Base-by-base conservation (phyloP, 768 basidiomycete genomes). In the Lactarius tabidus region DNA sequence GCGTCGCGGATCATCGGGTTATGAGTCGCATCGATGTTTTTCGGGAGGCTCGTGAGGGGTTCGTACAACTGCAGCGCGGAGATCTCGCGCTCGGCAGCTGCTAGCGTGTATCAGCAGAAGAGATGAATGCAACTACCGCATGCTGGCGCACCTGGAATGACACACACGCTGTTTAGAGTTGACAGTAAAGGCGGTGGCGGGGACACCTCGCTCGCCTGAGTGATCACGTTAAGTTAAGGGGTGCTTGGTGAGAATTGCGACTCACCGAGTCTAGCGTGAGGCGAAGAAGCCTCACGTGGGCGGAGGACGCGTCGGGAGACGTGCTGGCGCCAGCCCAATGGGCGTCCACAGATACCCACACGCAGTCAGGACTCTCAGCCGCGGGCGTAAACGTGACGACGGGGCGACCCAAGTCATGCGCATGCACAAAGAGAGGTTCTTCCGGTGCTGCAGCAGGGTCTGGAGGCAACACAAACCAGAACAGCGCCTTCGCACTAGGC, bases 401-500 rank as follows among this genome's bases (percentile, higher is more conserved):
- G 17, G 90, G 90, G 52, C 75, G 76, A 9, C 76, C 77, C 57
- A 91, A 80, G 71, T 88, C 82, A 31, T 84, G 73, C 28, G 76
- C 70, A 18, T 74, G 73, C 52, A 66, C 64, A 8, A 57, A 43
- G 6, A 39, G 14, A 9, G 35, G 6, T 38, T 8, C 56, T 57
- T 57, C 67, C 28, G 61, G 36, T 23, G 31, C 59, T 6, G 48
- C 28, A 1, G 41, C 43, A 18, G 62, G 62, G 18, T 56, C 57
- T 26, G 65, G 57, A 0, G 74, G 72, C 55, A 72, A 76, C 64
- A 68, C 72, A 75, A 77, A 78, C 57, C 75, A 78, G 73, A 91
- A 93, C 12, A 93, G 70, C 0, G 90, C 89, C 1, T 87, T 85
- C 3, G 85, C 83, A 23, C 91, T 93, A 71, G 29, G 28, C 17